phyloP scores from a whole-genome alignment of 768 basidiomycete genomes.

The Clitopilus passeckerianus region DNA sequence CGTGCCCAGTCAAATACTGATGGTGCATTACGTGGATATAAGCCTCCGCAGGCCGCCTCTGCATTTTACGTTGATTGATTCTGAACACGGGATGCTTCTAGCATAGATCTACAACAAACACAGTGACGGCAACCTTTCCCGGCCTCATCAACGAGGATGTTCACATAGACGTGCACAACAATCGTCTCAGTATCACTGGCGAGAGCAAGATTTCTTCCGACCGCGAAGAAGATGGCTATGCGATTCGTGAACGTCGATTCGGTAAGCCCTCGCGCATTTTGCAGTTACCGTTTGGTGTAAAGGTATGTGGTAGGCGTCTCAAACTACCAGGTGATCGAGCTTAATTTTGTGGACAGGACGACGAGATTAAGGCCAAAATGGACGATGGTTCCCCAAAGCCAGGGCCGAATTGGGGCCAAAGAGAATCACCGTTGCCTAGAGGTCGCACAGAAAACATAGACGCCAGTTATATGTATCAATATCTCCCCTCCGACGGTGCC shows the following conservation, averaged over 20 bases:
- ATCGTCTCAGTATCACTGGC: constrained; percentile 42
- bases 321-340: too few relatives aligned
- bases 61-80: not conserved
- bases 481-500: too few relatives aligned
- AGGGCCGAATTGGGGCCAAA: constrained; percentile 35
- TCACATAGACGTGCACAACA: constrained; percentile 40
- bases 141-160: constrained; percentile 47
- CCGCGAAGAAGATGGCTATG: constrained; percentile 30
- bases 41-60: constrained; percentile 19
- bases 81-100: constrained; percentile 2
- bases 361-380: constrained; percentile 43
- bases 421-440: constrained; percentile 30
- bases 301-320: too few relatives aligned
- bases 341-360: too few relatives aligned
- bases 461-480: too few relatives aligned
- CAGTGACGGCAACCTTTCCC: constrained; percentile 48
- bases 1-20: constrained; percentile 5
- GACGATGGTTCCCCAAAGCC: constrained; percentile 47
- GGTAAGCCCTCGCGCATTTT: constrained; percentile 46
- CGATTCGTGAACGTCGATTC: constrained; percentile 39
- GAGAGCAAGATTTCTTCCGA: constrained; percentile 27
- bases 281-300: constrained; percentile 41
- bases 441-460: not conserved
- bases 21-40: constrained; percentile 10
- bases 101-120: constrained; percentile 47